Evolutionary conservation across 441 rosid genomes (phyloP).

Genomic region (Erodium moschatum): DNA sequence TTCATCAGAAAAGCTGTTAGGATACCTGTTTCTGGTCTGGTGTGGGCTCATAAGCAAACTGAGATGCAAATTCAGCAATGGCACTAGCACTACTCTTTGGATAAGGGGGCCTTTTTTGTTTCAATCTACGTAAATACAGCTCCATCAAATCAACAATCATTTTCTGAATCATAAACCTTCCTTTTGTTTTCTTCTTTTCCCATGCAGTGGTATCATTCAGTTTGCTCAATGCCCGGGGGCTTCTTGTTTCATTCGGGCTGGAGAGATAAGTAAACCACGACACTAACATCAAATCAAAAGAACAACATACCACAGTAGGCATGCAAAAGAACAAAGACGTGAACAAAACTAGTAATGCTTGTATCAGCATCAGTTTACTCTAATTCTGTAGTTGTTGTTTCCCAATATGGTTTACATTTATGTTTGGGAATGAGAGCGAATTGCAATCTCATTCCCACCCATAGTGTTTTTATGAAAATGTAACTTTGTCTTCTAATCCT

Average conservation of each 20-base stretch:
- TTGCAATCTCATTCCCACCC: too few relatives aligned
- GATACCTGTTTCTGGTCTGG: constrained; percentile 81
- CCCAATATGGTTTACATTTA: not conserved
- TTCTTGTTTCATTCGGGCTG: constrained; percentile 82
- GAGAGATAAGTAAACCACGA: constrained; percentile 21
- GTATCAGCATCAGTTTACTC: constrained; percentile 1
- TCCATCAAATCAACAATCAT: constrained; percentile 98
- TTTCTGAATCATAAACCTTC: constrained; percentile 90
- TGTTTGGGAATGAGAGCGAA: not conserved
- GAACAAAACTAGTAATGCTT: constrained; percentile 10
- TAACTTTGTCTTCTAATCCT: too few relatives aligned
- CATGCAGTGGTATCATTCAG: constrained; percentile 69
- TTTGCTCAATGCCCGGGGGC: constrained; percentile 72
- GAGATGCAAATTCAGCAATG: constrained; percentile 56
- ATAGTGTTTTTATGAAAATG: not conserved
- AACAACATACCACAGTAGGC: not conserved
- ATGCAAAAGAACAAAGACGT: constrained; percentile 5
- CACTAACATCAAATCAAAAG: constrained; percentile 6
- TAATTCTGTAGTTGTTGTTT: not conserved
- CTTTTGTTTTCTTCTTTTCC: constrained; percentile 90
- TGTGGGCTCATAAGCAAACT: constrained; percentile 77
- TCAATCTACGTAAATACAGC: constrained; percentile 79
- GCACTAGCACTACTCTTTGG: constrained; percentile 41
- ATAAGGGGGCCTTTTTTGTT: constrained; percentile 76
- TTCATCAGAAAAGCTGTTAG: constrained; percentile 5